Evolutionary conservation across 495 filamentous ascomycete species (phyloP).

Genomic region (Wilcoxina mikolae): DNA sequence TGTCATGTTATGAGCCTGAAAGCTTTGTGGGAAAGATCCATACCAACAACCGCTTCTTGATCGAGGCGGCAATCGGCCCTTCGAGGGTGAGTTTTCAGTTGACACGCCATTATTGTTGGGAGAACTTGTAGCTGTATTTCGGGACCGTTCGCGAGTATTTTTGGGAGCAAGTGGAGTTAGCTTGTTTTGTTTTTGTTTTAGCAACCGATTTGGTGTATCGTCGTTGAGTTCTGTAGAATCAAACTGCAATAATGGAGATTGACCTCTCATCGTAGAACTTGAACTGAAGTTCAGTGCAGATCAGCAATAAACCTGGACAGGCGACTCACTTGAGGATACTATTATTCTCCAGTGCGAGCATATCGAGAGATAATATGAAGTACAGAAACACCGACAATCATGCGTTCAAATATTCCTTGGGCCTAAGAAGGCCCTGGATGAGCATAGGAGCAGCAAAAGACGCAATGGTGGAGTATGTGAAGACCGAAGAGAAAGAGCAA

Average conservation of each 20-base stretch:
- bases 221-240: too few relatives aligned
- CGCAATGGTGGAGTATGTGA: not conserved
- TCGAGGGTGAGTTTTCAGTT: slow-evolving; percentile 5
- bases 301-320: not conserved
- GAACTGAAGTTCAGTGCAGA: too few relatives aligned
- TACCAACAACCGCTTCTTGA: slow-evolving; percentile 24
- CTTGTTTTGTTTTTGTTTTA: too few relatives aligned
- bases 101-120: too few relatives aligned
- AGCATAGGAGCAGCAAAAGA: not conserved
- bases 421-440: not conserved
- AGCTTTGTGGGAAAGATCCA: slow-evolving; percentile 4
- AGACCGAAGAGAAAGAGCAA: not conserved
- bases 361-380: not conserved
- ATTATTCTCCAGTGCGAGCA: not conserved
- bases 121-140: too few relatives aligned
- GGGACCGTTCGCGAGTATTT: too few relatives aligned
- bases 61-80: slow-evolving; percentile 17
- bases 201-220: too few relatives aligned
- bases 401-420: not conserved
- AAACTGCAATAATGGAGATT: too few relatives aligned
- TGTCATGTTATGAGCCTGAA: slow-evolving; percentile 9
- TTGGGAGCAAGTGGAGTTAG: too few relatives aligned
- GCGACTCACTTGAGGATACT: not conserved
- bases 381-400: not conserved
- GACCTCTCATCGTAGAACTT: too few relatives aligned